Evolutionary conservation across 805 yeast species (phyloP).

Genomic region (Saccharomyces kudriavzevii): DNA sequence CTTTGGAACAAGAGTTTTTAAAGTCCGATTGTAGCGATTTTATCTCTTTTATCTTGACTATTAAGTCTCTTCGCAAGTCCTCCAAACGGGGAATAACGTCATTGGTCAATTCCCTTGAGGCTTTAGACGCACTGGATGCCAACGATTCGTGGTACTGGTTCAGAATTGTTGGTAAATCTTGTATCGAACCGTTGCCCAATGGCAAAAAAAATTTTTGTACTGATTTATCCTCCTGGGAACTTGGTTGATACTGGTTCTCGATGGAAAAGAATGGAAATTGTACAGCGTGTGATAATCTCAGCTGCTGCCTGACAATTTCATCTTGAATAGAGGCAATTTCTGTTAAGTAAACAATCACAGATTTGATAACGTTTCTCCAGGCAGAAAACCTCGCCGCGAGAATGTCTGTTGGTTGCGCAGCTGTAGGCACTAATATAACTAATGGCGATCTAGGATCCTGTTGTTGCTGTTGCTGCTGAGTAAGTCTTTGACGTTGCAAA

Average conservation of each 20-base stretch:
- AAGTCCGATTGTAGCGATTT: slow-evolving; percentile 77
- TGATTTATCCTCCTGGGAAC: slow-evolving; percentile 17
- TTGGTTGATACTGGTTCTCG: slow-evolving; percentile 26
- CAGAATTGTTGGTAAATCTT: slow-evolving; percentile 69
- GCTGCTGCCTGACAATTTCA: slow-evolving; percentile 76
- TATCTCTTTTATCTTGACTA: slow-evolving; percentile 81
- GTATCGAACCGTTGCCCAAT: slow-evolving; percentile 70
- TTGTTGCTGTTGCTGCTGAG: slow-evolving; percentile 7
- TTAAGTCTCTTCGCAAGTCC: slow-evolving; percentile 63
- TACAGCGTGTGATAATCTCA: slow-evolving; percentile 73
- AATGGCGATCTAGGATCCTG: slow-evolving; percentile 44
- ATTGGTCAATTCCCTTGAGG: slow-evolving; percentile 52
- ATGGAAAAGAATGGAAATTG: slow-evolving; percentile 33
- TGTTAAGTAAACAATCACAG: slow-evolving; percentile 63
- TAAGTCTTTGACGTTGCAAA: slow-evolving; percentile 6
- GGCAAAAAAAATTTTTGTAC: slow-evolving; percentile 54
- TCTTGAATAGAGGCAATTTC: slow-evolving; percentile 83
- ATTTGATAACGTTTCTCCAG: slow-evolving; percentile 75
- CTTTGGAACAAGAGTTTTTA: slow-evolving; percentile 63
- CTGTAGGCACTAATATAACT: slow-evolving; percentile 43
- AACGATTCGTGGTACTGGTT: slow-evolving; percentile 56
- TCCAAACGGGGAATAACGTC: slow-evolving; percentile 60
- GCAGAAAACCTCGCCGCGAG: slow-evolving; percentile 76
- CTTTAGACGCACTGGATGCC: slow-evolving; percentile 49
- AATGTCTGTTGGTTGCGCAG: slow-evolving; percentile 76